phyloP scores from a whole-genome alignment of 345 rosid genomes.

The Streptanthus diversifolius region DNA sequence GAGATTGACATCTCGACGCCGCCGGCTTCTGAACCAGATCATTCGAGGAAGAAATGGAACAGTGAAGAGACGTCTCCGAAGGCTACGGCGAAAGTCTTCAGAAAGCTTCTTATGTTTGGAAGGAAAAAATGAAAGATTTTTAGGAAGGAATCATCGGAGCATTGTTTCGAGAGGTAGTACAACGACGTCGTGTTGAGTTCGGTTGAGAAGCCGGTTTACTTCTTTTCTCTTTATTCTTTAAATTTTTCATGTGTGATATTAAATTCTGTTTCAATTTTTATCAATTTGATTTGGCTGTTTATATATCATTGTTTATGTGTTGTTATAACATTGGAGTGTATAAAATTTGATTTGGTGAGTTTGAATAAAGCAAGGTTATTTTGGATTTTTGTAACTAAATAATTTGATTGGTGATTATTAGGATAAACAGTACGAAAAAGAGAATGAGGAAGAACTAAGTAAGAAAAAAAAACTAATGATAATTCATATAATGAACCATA shows the following conservation, averaged over 20 bases:
- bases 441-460: background rate
- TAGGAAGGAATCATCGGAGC: background rate
- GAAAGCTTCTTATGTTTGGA: slow-evolving; percentile 89
- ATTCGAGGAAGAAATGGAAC: slow-evolving; percentile 86
- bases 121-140: slow-evolving; percentile 39
- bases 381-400: background rate
- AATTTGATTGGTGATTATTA: slow-evolving; percentile 3
- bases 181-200: background rate
- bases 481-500: background rate
- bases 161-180: background rate
- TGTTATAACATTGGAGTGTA: slow-evolving; percentile 12
- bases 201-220: background rate
- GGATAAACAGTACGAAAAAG: background rate
- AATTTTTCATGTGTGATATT: slow-evolving; percentile 15
- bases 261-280: background rate
- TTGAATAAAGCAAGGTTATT: slow-evolving; percentile 1
- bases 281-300: slow-evolving; percentile 21
- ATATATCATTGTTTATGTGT: slow-evolving; percentile 2
- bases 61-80: slow-evolving; percentile 64
- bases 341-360: slow-evolving; percentile 8
- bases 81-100: slow-evolving; percentile 66
- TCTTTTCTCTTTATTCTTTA: background rate
- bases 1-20: slow-evolving; percentile 70
- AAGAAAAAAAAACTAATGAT: background rate
- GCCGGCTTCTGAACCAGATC: slow-evolving; percentile 49